phyloP scores from a whole-genome alignment of 306 rosid genomes.

The Prunus fruticosa region DNA sequence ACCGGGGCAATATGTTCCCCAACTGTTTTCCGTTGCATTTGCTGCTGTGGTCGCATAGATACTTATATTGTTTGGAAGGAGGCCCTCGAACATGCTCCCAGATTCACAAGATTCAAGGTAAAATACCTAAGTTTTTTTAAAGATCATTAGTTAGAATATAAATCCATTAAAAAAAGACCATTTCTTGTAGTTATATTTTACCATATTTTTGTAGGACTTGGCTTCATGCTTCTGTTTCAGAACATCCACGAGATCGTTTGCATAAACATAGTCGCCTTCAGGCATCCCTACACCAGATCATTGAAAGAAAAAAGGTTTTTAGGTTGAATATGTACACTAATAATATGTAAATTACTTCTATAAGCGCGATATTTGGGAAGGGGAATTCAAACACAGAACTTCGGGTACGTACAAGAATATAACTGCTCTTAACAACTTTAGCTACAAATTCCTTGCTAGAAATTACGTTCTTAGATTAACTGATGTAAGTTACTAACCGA shows the following conservation, averaged over 20 bases:
- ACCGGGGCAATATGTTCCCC: conserved; percentile 42
- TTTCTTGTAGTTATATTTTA: not conserved
- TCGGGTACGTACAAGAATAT: too few species aligned
- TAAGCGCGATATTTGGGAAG: too few species aligned
- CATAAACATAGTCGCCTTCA: not conserved
- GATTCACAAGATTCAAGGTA: conserved; percentile 78
- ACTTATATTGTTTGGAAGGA: conserved; percentile 44
- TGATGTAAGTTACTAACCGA: conserved; percentile 34
- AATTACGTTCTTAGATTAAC: not conserved
- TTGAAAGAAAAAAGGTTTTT: too few species aligned
- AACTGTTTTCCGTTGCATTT: conserved; percentile 48
- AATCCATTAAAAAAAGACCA: too few species aligned
- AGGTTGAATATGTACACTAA: too few species aligned
- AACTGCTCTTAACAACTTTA: too few species aligned
- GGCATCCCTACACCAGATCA: conserved; percentile 43
- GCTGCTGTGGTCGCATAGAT: conserved; percentile 68
- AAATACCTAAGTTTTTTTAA: conserved; percentile 31
- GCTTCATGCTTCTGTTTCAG: conserved; percentile 51
- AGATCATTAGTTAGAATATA: too few species aligned
- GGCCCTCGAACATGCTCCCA: conserved; percentile 73
- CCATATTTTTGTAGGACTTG: conserved; percentile 50
- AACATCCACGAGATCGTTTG: conserved; percentile 37
- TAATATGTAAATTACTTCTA: too few species aligned
- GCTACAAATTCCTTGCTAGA: too few species aligned
- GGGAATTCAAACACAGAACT: too few species aligned